A percentile compares a stretch with the other conserved stretches of the same genome.
phyloP scores from a whole-genome alignment of 2,329 filamentous ascomycete species.

The Pseudogymnoascus sp. region DNA sequence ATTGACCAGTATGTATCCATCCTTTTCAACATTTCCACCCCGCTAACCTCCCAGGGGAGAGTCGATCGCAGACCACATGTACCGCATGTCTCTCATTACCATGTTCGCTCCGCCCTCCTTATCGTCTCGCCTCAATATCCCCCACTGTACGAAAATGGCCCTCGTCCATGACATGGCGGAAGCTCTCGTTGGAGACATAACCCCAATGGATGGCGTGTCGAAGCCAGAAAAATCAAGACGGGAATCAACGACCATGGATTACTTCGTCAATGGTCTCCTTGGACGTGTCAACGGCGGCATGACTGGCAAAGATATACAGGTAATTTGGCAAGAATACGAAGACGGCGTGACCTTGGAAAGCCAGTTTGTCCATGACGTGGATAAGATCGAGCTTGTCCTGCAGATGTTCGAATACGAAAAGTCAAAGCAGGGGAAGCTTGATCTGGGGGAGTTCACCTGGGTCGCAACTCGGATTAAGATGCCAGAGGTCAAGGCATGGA shows the following conservation, averaged over 20 bases:
- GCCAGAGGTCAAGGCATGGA: slow-evolving; percentile 76
- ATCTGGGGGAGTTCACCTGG: slow-evolving; percentile 80
- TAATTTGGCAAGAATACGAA: slow-evolving; percentile 93
- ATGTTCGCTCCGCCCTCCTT: slow-evolving; percentile 80
- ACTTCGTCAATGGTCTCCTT: slow-evolving; percentile 66
- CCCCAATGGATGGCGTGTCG: slow-evolving; percentile 75
- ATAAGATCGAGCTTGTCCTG: slow-evolving; percentile 90
- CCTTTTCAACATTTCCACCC: background rate
- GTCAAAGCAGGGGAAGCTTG: slow-evolving; percentile 50
- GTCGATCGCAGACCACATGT: slow-evolving; percentile 98
- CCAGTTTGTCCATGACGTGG: slow-evolving; percentile 88
- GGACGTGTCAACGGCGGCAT: slow-evolving; percentile 66
- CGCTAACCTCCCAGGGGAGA: slow-evolving; percentile 53
- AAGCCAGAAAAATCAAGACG: slow-evolving; percentile 86
- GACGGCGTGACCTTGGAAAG: slow-evolving; percentile 77
- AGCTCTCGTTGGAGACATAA: slow-evolving; percentile 90
- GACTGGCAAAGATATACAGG: slow-evolving; percentile 63
- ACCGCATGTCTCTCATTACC: slow-evolving; percentile 95
- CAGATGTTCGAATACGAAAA: slow-evolving; percentile 98
- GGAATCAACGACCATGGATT: slow-evolving; percentile 87
- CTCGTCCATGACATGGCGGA: slow-evolving; percentile 98
- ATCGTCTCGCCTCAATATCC: slow-evolving; percentile 63
- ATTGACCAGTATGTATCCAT: slow-evolving; percentile 47
- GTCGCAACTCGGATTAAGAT: slow-evolving; percentile 68
- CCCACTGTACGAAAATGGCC: slow-evolving; percentile 88